Evolutionary conservation across 192 early-diverging fungal species (phyloP).

Genomic region (Coemansia sp.): DNA sequence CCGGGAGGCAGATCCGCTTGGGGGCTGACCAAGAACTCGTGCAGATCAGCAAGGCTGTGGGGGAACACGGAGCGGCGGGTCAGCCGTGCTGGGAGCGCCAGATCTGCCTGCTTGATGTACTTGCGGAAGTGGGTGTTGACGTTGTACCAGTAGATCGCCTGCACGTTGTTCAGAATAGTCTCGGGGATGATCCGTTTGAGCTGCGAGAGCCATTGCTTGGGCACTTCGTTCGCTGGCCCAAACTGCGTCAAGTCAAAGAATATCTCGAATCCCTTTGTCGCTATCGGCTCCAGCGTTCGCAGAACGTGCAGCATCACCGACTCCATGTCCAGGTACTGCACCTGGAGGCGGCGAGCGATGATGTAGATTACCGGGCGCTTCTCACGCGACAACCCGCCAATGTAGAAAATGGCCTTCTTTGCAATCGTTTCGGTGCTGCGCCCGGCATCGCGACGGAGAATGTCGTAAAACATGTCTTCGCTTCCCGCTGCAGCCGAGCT

Average conservation of each 20-base stretch:
- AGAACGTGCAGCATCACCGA: constrained; percentile 76
- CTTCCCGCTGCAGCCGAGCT: constrained; percentile 12
- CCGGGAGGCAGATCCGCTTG: constrained; percentile 80
- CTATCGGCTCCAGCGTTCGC: constrained; percentile 67
- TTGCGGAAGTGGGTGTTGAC: constrained; percentile 78
- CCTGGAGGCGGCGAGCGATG: constrained; percentile 74
- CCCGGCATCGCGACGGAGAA: constrained; percentile 71
- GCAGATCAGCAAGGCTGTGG: constrained; percentile 67
- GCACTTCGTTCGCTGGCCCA: constrained; percentile 77
- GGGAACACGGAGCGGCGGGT: constrained; percentile 72
- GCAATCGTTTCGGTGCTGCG: constrained; percentile 69
- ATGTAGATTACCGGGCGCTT: constrained; percentile 83
- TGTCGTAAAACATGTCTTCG: constrained; percentile 61
- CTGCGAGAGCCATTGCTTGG: constrained; percentile 72
- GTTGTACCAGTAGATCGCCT: constrained; percentile 78
- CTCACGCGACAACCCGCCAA: constrained; percentile 76
- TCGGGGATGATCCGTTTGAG: constrained; percentile 74
- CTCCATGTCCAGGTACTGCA: constrained; percentile 84
- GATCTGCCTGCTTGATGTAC: constrained; percentile 59
- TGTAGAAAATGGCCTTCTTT: constrained; percentile 78
- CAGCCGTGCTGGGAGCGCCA: constrained; percentile 57
- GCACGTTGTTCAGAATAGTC: constrained; percentile 65
- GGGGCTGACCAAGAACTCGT: constrained; percentile 70
- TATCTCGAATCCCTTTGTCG: constrained; percentile 75
- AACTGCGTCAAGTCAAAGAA: constrained; percentile 85